These are phyloP conservation scores for Neonectria coccinea DNA, from an alignment of 2,329 filamentous ascomycete genomes.

Conservation along the genomic window DNA sequence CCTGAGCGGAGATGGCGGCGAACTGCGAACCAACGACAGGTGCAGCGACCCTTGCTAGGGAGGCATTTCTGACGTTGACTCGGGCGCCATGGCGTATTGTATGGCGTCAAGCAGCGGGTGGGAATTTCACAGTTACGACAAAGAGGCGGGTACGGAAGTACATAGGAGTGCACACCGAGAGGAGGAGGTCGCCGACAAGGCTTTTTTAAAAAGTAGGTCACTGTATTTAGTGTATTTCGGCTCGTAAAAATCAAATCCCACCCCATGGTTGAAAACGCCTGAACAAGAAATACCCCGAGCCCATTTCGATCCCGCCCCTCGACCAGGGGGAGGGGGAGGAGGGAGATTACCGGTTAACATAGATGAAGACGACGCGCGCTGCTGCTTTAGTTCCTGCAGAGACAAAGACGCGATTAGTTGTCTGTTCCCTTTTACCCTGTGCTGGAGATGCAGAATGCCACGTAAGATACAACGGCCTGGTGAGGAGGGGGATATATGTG, in stretches of 20 bases:
- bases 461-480: conserved; percentile 43
- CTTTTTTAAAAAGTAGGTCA: background rate
- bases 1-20: background rate
- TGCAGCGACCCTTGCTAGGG: background rate
- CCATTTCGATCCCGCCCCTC: background rate
- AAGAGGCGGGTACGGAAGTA: too few relatives aligned
- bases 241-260: background rate
- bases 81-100: background rate
- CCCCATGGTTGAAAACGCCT: background rate
- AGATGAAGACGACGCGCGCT: background rate
- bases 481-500: background rate
- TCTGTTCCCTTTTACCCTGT: conserved; percentile 38
- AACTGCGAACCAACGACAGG: background rate
- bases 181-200: too few relatives aligned
- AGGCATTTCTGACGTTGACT: background rate
- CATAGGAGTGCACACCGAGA: background rate
- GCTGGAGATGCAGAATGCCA: conserved; percentile 41
- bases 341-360: conserved; percentile 7
- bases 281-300: conserved; percentile 1
- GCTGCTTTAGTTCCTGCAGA: conserved; percentile 43
- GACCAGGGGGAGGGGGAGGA: background rate
- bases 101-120: background rate
- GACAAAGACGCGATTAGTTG: conserved; percentile 31
- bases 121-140: background rate
- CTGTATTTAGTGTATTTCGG: background rate